Percentiles rank a stretch among this genome's conserved stretches.
Conservation (phyloP, 352 stramenopile species). For the Blastocystis sp. region DNA sequence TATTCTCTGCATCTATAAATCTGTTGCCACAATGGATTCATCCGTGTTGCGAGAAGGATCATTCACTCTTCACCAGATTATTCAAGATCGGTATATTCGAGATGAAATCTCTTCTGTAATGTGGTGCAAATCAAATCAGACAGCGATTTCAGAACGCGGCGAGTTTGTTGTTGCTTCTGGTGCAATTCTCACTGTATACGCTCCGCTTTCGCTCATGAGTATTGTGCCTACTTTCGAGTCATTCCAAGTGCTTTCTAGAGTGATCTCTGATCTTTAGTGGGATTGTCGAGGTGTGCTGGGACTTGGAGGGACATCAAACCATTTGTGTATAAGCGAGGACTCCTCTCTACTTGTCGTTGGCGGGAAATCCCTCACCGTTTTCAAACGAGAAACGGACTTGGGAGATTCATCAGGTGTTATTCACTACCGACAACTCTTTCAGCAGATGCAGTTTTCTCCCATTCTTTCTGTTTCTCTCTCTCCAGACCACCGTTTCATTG, state of each 20-base stretch:
- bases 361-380: not conserved
- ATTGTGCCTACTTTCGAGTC: not conserved
- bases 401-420: not conserved
- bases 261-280: constrained; percentile 10
- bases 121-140: not conserved
- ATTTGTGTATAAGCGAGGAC: not conserved
- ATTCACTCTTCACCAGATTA: constrained; percentile 7
- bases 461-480: not conserved
- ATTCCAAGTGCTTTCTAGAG: not conserved
- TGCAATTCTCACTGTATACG: not conserved
- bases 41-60: not conserved
- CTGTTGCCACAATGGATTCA: not conserved
- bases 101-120: not conserved
- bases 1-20: not conserved
- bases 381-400: not conserved
- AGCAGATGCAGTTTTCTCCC: not conserved
- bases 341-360: constrained; percentile 8
- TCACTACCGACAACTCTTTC: not conserved
- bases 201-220: not conserved
- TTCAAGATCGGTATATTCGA: not conserved
- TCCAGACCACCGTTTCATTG: not conserved
- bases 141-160: not conserved
- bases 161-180: not conserved
- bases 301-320: not conserved
- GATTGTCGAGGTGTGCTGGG: not conserved